Base-by-base conservation (phyloP, 345 rosid genomes). In the Zanthoxylum bungeanum region DNA sequence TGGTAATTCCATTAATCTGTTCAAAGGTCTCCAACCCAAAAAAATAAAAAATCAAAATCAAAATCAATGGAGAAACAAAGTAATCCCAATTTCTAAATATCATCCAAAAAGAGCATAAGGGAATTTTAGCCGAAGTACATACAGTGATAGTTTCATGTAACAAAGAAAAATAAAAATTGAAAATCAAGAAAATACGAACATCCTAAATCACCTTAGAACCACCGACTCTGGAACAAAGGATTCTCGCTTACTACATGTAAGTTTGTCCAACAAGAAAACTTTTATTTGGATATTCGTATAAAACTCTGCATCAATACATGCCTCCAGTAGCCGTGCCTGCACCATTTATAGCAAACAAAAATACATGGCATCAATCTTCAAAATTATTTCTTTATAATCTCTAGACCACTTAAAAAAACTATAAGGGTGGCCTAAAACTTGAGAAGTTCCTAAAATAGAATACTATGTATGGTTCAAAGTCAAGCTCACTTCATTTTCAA, bases 151-250 rank as follows among this genome's bases (percentile, higher is more conserved):
- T n/a, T 4, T 17, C 36, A 66, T 14, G 47, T 30, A 65, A 62
- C 50, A 42, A 30, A 2, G 28, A 65, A 62, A 60, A 24, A 8
- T 7, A 6, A 49, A 40, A 47, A 11, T 36, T 5, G 34, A 28
- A 49, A 34, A 64, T 33, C 70, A 33, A 24, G 28, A 70, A 74
- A 71, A 49, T 17, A 52, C 67, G 31, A 34, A 47, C 33, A 76
- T 60, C 73, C 78, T 77, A 81, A 79, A 83, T 85, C 87, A 69
- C 89, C 83, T 83, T 68, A 75, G 85, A 71, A 64, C 86, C 89
- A 62, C 64, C 33, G 66, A 59, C 39, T 21, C 61, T 10, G 83
- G 82, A 58, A 87, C 69, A 79, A 83, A 75, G 87, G 86, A 85
- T 83, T 85, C 82, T 66, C 67, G 25, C 69, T 74, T 60, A 34